Evolutionary conservation across 2,329 filamentous ascomycete genomes (phyloP), one percentile per base, ranked within the genome.

Genomic region (Cordyceps cicadae): DNA sequence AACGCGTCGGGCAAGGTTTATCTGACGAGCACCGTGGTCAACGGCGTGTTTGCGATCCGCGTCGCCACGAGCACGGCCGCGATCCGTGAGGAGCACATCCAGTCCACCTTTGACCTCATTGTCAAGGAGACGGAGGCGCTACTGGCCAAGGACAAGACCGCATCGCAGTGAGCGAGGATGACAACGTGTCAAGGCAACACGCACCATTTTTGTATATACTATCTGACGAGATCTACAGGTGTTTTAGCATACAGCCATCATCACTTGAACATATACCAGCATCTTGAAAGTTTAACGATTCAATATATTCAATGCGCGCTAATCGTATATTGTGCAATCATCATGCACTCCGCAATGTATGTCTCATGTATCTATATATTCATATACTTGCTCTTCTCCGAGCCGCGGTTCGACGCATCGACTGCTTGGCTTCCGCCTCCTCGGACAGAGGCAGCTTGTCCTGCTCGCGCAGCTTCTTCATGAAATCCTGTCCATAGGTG

Each of bases 1-100:
- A 93, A 95, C 67, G 77, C 78, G 3, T 77, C 82, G 8, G 90
- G 90, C 1, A 85, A 90, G 72, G 88, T 96, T 60, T 97, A 90
- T 73, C 76, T 97, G 26, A 97, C 92, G 0, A 87, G 86, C 48
- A 88, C 87, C 1, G 82, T 91, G 5, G 80, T 96, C 14, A 84
- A 83, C 9, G 88, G 85, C 1, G 79, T 85, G 21, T 90, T 90
- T 72, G 87, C 88, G 1, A 95, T 97, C 63, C 81, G 93, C 0
- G 84, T 97, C 43, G 87, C 93, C 24, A 91, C 89, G 61, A 87
- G 83, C 0, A 72, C 70, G n/a, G 89, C 88, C 66, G 77, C 82
- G 26, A 77, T 83, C 46, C 84, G 87, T 0, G 86, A 93, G 71
- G 87, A 90, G 73, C 88, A 90, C 71, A 75, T 97, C 4, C 78